These are phyloP conservation scores for Caryopteris hybrid DNA, from an alignment of 305 asterid species.

Conservation along the genomic window DNA sequence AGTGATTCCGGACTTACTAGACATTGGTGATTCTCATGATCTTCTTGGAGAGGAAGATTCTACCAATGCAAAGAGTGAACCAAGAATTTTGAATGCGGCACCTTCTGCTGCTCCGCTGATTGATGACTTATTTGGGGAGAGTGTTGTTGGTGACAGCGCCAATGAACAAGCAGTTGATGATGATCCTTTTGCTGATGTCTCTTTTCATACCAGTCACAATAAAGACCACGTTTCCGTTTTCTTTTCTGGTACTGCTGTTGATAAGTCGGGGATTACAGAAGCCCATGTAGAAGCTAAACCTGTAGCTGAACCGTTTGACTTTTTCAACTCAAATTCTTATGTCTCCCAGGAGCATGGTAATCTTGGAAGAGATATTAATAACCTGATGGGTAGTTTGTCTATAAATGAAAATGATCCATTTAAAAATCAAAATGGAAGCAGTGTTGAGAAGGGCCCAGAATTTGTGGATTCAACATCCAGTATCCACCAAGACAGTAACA, in stretches of 20 bases:
- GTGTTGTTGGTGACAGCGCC: conserved; percentile 30
- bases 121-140: conserved; percentile 74
- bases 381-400: conserved; percentile 60
- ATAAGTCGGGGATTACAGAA: too few species aligned
- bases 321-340: conserved; percentile 50
- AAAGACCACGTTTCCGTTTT: conserved; percentile 50
- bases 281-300: too few species aligned
- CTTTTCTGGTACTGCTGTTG: conserved; percentile 69
- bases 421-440: conserved; percentile 35
- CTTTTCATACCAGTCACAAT: conserved; percentile 53
- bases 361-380: conserved; percentile 38
- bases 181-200: conserved; percentile 96
- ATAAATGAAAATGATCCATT: conserved; percentile 44
- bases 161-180: conserved; percentile 47
- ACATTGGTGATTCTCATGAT: conserved; percentile 66
- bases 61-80: conserved; percentile 30
- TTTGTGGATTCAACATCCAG: conserved; percentile 30
- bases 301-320: conserved; percentile 57
- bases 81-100: conserved; percentile 30
- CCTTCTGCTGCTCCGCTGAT: conserved; percentile 52
- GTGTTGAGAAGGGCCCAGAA: conserved; percentile 23
- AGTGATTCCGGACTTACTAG: conserved; percentile 75
- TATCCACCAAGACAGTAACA: conserved; percentile 30
- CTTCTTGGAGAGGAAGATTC: conserved; percentile 45
- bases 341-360: conserved; percentile 32